Base-by-base conservation (phyloP, 805 yeast species). In the Pichia deserticola region DNA sequence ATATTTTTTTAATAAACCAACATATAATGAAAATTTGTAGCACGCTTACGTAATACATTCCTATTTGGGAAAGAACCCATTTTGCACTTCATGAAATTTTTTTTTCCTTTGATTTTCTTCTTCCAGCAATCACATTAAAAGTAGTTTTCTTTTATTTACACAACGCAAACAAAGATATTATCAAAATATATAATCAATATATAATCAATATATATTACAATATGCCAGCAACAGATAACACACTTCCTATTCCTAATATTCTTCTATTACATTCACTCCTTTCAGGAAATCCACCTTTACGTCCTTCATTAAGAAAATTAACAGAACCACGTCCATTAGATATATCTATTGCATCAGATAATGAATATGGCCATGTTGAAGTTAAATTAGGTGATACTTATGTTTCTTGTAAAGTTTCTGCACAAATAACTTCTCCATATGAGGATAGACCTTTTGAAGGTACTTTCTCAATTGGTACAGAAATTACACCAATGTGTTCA, bases 381-480 rank as follows among this genome's bases (percentile, higher is more conserved):
- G 82, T 92, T 4, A 69, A 67, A 13, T 73, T 89, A 63, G 98
- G 98, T 0, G 71, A 77, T 37, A 90, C 98, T 27, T 66, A 78
- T 57, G 77, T 87, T 10, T 75, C 83, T 1, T 89, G 80, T 4
- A 74, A 87, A 49, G 82, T 92, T 5, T 80, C 89, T 15, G 85
- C 95, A 10, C 83, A 80, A 47, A 81, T 93, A 12, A 75, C 79
- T 5, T 77, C 79, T 51, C 99, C 99, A 0, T 84, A 76, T 54
- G 96, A 89, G 45, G 95, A 90, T 57, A 75, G 96, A 48, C 97
- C 97, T 0, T 92, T 88, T 63, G 99, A 93, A 66, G 99, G 99
- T 1, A 60, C 86, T 4, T 89, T 93, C 63, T 73, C 77, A 28
- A 89, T 93, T 12, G 79, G 85, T 45, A 86, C 96, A 2, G 98